phyloP scores from a whole-genome alignment of 106 monocot genomes.

The Platanthera zijinensis region DNA sequence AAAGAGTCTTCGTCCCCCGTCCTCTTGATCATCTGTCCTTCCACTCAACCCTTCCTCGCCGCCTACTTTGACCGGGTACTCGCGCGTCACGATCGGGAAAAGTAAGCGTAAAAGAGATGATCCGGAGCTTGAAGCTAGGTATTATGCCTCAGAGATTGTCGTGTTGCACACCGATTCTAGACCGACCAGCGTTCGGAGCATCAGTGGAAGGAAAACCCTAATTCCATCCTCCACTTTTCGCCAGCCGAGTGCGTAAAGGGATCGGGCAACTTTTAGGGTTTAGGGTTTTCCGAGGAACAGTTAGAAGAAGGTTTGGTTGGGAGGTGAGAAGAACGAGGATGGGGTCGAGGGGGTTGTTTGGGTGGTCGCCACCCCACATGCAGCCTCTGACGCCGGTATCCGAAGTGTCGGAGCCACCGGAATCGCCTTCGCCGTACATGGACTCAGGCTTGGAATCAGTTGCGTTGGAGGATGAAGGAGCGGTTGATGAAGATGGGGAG shows the following conservation, averaged over 20 bases:
- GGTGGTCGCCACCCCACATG: conserved; percentile 26
- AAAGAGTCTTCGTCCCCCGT: neutral
- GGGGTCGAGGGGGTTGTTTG: conserved; percentile 18
- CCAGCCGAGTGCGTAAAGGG: neutral
- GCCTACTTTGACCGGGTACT: neutral
- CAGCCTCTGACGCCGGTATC: conserved; percentile 71
- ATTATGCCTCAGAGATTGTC: neutral
- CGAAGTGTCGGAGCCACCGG: conserved; percentile 71
- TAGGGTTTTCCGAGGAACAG: neutral
- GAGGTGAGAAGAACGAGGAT: neutral
- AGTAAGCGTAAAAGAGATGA: neutral
- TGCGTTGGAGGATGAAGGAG: conserved; percentile 22
- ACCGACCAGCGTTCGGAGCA: neutral
- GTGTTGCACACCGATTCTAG: neutral
- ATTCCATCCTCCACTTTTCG: neutral
- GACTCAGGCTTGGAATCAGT: conserved; percentile 17
- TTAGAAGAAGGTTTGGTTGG: neutral
- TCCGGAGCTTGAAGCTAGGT: too few relatives aligned
- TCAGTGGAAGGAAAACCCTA: neutral
- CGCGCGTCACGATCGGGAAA: neutral
- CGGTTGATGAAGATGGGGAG: conserved; percentile 19
- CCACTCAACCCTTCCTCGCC: neutral
- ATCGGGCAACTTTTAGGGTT: neutral
- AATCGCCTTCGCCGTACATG: conserved; percentile 48
- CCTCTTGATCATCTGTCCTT: neutral